Conservation (phyloP, 805 yeast species). For the Brettanomyces custersianus region DNA sequence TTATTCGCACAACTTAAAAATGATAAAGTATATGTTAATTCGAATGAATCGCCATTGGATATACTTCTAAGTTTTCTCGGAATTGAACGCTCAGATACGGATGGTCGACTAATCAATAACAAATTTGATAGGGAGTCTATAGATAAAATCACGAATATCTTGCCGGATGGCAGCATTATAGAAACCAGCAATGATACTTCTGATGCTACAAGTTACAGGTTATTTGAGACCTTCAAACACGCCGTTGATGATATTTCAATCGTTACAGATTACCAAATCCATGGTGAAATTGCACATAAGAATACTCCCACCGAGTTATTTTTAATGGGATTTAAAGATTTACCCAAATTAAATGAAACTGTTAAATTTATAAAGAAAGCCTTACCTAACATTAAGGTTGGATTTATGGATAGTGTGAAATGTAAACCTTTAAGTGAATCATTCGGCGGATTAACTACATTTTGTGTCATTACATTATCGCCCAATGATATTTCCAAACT, state of each 20-base stretch:
- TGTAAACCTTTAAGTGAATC: conserved; percentile 2
- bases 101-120: conserved; percentile 6
- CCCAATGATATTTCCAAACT: neutral
- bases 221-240: conserved; percentile 9
- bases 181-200: conserved; percentile 2
- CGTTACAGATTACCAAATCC: conserved; percentile 13
- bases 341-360: conserved; percentile 8
- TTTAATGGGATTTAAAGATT: conserved; percentile 10
- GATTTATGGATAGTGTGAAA: conserved; percentile 9
- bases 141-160: conserved; percentile 13
- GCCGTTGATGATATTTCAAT: conserved; percentile 11
- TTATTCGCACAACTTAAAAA: conserved; percentile 5
- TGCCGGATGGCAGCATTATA: conserved; percentile 21
- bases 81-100: conserved; percentile 4
- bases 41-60: conserved; percentile 9
- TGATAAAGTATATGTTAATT: neutral
- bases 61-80: conserved; percentile 15
- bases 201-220: conserved; percentile 1
- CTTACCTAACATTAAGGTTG: conserved; percentile 6
- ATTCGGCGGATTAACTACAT: conserved; percentile 8
- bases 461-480: conserved; percentile 7
- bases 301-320: too few species aligned
- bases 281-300: too few species aligned
- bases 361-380: conserved; percentile 13
- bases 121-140: conserved; percentile 8